Conservation (phyloP, 306 rosid genomes). For the Prunus salicina region DNA sequence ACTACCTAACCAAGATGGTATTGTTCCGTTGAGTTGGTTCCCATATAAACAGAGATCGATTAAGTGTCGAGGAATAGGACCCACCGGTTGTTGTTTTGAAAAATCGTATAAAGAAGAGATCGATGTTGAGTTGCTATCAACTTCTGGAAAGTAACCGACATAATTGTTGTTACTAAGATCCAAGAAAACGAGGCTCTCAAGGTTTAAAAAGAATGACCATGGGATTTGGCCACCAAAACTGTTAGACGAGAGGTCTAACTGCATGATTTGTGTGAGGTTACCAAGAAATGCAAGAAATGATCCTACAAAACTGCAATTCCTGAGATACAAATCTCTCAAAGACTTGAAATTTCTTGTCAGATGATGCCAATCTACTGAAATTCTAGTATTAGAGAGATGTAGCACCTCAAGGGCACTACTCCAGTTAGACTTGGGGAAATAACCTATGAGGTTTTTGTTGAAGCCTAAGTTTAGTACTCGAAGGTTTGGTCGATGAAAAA, state of each 20-base stretch:
- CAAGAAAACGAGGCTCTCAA: not conserved
- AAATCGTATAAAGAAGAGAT: not conserved
- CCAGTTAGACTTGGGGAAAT: no score
- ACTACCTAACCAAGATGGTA: constrained; percentile 19
- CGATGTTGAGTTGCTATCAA: not conserved
- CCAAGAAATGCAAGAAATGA: not conserved
- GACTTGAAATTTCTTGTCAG: no score
- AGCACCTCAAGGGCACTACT: no score
- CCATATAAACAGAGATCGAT: rapidly evolving
- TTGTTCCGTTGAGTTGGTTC: constrained; percentile 11
- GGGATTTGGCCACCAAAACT: not conserved
- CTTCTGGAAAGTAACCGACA: constrained; percentile 9
- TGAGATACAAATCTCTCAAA: not conserved
- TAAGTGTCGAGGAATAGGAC: not conserved
- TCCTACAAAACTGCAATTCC: not conserved
- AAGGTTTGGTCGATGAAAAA: not conserved
- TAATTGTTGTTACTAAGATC: not conserved
- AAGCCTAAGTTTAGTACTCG: rapidly evolving
- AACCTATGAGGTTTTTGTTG: not conserved
- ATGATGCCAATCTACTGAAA: no score
- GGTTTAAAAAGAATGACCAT: not conserved
- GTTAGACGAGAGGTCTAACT: not conserved
- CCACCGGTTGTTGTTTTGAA: not conserved
- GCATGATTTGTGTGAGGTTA: not conserved
- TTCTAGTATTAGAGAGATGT: no score